These are phyloP conservation scores for Sporisorium exsertum DNA, from an alignment of 1,284 basidiomycete species.

Conservation along the genomic window DNA sequence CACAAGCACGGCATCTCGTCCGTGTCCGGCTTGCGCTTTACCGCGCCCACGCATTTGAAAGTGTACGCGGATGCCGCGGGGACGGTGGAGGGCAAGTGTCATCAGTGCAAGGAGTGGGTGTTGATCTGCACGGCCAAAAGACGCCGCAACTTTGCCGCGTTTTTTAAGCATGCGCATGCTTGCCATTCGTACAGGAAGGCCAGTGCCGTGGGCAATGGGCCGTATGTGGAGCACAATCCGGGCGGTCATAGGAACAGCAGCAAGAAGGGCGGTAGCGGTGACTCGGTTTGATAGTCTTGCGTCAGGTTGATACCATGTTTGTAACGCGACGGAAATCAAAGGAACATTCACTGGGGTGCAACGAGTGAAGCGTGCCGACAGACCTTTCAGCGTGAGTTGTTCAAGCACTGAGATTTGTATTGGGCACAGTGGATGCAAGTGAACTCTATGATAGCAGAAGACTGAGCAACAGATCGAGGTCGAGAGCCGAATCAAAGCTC, in stretches of 20 bases:
- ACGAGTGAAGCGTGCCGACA: background rate
- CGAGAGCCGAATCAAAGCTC: constrained; percentile 17
- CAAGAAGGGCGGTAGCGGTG: constrained; percentile 32
- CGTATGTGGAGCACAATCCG: constrained; percentile 54
- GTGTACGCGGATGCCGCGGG: constrained; percentile 50
- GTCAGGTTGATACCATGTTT: background rate
- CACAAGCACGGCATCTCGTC: constrained; percentile 59
- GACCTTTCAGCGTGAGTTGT: background rate
- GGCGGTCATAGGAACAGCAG: constrained; percentile 40
- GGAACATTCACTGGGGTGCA: background rate
- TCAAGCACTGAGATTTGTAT: background rate
- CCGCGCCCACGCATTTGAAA: constrained; percentile 53
- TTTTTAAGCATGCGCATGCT: constrained; percentile 55
- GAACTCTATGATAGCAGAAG: no score
- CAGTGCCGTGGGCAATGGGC: constrained; percentile 49
- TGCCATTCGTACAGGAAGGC: constrained; percentile 54
- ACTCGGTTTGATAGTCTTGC: background rate
- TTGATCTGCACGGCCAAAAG: constrained; percentile 58
- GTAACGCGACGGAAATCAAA: background rate
- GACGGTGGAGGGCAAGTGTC: constrained; percentile 56
- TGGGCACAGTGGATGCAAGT: background rate
- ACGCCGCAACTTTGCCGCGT: constrained; percentile 52
- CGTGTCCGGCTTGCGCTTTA: constrained; percentile 52
- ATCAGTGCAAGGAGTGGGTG: constrained; percentile 59
- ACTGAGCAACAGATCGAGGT: no score